phyloP scores from a whole-genome alignment of 2,329 filamentous ascomycete species.

The Penicillium sp. region DNA sequence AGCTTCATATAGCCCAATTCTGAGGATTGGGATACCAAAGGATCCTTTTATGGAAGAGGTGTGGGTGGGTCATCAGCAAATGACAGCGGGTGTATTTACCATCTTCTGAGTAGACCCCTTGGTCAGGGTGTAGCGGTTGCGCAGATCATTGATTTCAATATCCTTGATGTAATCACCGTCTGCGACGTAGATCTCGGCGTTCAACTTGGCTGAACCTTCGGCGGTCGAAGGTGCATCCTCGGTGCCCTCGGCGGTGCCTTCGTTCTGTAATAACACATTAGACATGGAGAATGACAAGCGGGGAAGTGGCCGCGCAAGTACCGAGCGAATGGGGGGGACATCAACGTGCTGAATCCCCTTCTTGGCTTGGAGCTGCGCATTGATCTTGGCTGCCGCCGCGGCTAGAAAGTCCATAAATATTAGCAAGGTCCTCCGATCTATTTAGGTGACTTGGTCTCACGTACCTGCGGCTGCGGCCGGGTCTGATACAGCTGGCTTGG shows the following conservation, averaged over 20 bases:
- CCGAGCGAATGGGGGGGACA: conserved; percentile 74
- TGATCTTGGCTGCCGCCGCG: conserved; percentile 86
- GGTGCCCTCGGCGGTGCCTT: conserved; percentile 58
- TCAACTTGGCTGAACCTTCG: conserved; percentile 62
- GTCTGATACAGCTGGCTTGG: conserved; percentile 58
- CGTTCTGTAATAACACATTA: conserved; percentile 36
- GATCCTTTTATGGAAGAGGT: conserved; percentile 8
- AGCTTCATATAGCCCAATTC: conserved; percentile 62
- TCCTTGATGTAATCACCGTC: conserved; percentile 99
- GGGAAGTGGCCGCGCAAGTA: conserved; percentile 36
- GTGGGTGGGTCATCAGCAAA: conserved; percentile 66
- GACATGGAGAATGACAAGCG: conserved; percentile 1
- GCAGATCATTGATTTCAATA: conserved; percentile 96
- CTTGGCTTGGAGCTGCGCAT: conserved; percentile 79
- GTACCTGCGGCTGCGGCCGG: conserved; percentile 78
- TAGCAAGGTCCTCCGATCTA: conserved; percentile 4
- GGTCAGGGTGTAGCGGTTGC: conserved; percentile 94
- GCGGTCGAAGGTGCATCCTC: conserved; percentile 50
- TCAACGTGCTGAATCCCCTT: conserved; percentile 90
- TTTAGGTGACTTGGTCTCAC: conserved; percentile 1
- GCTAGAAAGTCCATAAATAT: conserved; percentile 51
- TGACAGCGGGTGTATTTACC: conserved; percentile 84
- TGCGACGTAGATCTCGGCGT: conserved; percentile 87
- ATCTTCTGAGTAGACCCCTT: conserved; percentile 98
- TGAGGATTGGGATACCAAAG: conserved; percentile 33